These are phyloP conservation scores for Tillandsia leiboldiana DNA, from an alignment of 176 grass and related monocot species.

Conservation along the genomic window DNA sequence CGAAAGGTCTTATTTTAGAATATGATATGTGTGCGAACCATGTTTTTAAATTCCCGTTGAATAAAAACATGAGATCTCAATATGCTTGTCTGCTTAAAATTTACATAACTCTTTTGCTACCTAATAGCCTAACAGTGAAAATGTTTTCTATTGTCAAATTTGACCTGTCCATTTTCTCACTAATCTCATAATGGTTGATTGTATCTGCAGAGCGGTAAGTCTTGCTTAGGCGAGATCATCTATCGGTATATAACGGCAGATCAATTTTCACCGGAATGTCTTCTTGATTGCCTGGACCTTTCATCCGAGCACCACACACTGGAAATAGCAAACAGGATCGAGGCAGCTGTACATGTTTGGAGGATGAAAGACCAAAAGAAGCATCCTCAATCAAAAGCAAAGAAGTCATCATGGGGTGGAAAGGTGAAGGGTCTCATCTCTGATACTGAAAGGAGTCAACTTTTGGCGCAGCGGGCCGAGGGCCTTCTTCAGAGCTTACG, in stretches of 20 bases:
- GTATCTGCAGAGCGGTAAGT: slow-evolving; percentile 72
- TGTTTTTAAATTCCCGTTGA: too few relatives aligned
- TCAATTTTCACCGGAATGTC: slow-evolving; percentile 89
- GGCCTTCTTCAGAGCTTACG: slow-evolving; percentile 78
- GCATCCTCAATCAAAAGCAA: slow-evolving; percentile 46
- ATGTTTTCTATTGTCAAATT: neutral
- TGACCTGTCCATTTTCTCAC: neutral
- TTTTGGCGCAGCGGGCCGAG: slow-evolving; percentile 71
- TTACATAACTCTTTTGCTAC: too few relatives aligned
- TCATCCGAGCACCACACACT: slow-evolving; percentile 91
- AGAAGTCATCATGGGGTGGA: slow-evolving; percentile 74
- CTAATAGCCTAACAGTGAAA: neutral
- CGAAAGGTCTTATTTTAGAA: too few relatives aligned
- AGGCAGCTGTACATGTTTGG: slow-evolving; percentile 95
- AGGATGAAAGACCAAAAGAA: slow-evolving; percentile 62
- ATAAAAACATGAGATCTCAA: too few relatives aligned
- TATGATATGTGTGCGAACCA: too few relatives aligned
- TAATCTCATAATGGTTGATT: slow-evolving; percentile 8
- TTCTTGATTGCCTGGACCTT: slow-evolving; percentile 81
- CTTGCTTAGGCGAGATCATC: slow-evolving; percentile 91
- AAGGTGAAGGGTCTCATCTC: slow-evolving; percentile 80
- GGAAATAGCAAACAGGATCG: slow-evolving; percentile 86
- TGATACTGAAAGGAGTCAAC: slow-evolving; percentile 44
- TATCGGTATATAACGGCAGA: slow-evolving; percentile 86
- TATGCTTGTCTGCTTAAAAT: too few relatives aligned